These are phyloP conservation scores for Medakamo hakoo DNA, from an alignment of 139 green algal genomes.

Conservation along the genomic window DNA sequence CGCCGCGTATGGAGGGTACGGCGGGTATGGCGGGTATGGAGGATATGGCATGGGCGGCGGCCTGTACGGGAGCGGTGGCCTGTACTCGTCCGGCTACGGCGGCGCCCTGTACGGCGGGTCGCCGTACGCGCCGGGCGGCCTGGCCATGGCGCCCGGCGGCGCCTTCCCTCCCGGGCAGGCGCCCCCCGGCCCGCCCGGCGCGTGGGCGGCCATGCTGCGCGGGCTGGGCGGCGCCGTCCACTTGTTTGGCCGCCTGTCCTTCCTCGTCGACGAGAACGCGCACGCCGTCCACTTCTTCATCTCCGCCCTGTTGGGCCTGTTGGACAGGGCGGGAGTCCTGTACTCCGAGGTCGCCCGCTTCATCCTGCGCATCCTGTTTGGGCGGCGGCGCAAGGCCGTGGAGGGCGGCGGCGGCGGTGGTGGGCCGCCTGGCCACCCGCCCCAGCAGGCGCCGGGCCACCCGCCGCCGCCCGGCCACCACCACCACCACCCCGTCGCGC, in stretches of 20 bases:
- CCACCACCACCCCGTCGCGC: no score
- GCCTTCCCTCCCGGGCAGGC: conserved; percentile 24
- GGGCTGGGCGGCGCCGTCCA: conserved; percentile 64
- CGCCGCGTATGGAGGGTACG: no score
- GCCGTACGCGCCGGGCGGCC: conserved; percentile 7
- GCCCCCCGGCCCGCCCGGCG: conserved; percentile 53
- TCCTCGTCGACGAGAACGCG: conserved; percentile 96
- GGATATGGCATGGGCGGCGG: conserved; percentile 19
- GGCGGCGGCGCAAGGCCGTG: conserved; percentile 10
- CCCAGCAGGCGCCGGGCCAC: no score
- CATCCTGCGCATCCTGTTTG: conserved; percentile 73
- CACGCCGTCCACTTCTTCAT: conserved; percentile 99
- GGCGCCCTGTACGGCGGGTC: conserved; percentile 16
- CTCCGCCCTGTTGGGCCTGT: conserved; percentile 77
- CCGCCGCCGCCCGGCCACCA: background rate
- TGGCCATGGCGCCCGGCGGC: conserved; percentile 20
- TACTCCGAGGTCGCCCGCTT: conserved; percentile 92
- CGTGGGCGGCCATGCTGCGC: conserved; percentile 27
- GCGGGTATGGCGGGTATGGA: no score
- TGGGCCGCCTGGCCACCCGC: no score
- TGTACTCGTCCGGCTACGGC: conserved; percentile 24
- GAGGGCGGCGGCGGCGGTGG: background rate
- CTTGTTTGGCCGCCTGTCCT: conserved; percentile 89
- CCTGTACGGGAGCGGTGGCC: conserved; percentile 16
- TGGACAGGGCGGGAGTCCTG: conserved; percentile 77